Evolutionary conservation across 192 early-diverging fungal species (phyloP), one percentile per base, ranked within the genome.

Genomic region (Phycomyces blakesleeanus): DNA sequence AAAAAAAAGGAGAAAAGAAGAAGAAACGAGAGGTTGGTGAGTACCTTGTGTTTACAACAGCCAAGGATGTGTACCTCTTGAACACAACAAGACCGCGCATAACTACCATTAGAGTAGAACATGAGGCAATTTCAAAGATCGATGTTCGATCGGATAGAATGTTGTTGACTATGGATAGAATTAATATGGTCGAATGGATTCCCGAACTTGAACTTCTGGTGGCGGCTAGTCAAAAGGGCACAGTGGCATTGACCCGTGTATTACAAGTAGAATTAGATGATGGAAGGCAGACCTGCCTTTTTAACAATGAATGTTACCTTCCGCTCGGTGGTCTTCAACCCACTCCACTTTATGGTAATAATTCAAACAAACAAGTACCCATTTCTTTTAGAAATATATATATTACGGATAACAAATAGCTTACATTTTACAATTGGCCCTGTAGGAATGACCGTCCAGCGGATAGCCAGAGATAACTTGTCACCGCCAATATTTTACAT

Each of bases 181-280:
- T 73, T 4, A 59, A 59, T 44, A 47, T 73, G 39, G 51, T 67
- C 12, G 71, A 73, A 53, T 73, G 71, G 71, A 29, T 73, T 39
- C 65, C 71, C 4, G 71, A 73, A 15, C 22, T 73, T 54, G 71
- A 73, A 38, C 18, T 73, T 11, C 53, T 50, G 26, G 39, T 73
- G 26, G 41, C 52, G 0, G 71, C 60, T 3, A 63, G 60, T 25
- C 71, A 73, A 41, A 73, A 67, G 47, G 71, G 71, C 42, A 59
- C 50, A 26, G 71, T 73, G 9, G 65, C 61, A 11, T 25, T 73
- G 29, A 51, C 62, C 26, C 52, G 71, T 24, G 16, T 73, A 12
- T 49, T 73, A 12, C 71, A 67, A 41, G 47, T 73, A 2, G 55
- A 66, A 21, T 59, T 67, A 18, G 59, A 53, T 4, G 50, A 52